These are phyloP conservation scores for Aspergillus sp. DNA, from an alignment of 2,329 filamentous ascomycete genomes.

Conservation along the genomic window DNA sequence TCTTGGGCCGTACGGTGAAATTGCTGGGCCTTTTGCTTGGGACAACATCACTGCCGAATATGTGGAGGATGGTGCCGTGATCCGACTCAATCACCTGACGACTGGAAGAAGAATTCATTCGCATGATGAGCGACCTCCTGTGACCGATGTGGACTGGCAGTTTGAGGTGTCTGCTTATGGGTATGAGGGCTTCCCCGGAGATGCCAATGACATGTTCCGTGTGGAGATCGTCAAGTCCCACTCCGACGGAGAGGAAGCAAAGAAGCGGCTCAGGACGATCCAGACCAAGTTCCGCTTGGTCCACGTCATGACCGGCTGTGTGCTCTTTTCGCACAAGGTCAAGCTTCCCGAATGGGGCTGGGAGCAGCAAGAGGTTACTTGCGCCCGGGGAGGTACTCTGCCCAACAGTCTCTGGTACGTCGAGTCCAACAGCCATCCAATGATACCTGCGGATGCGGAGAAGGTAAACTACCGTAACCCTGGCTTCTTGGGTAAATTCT, in stretches of 20 bases:
- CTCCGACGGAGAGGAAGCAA: constrained; percentile 75
- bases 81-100: constrained; percentile 79
- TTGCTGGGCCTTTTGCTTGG: constrained; percentile 83
- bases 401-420: constrained; percentile 98
- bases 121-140: constrained; percentile 80
- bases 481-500: constrained; percentile 96
- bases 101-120: constrained; percentile 92
- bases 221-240: constrained; percentile 91
- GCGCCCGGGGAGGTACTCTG: constrained; percentile 82
- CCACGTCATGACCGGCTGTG: constrained; percentile 95
- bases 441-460: constrained; percentile 71
- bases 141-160: constrained; percentile 90
- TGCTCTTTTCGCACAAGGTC: constrained; percentile 96
- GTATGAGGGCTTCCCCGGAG: constrained; percentile 93
- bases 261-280: constrained; percentile 85
- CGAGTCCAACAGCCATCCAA: constrained; percentile 83
- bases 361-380: constrained; percentile 99
- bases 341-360: constrained; percentile 98
- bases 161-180: constrained; percentile 96
- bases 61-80: constrained; percentile 74
- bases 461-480: constrained; percentile 95
- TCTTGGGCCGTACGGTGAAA: constrained; percentile 70
- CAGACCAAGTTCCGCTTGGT: constrained; percentile 95
- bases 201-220: constrained; percentile 94
- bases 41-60: constrained; percentile 67